Percentiles rank a stretch among this genome's conserved stretches.
Conservation (phyloP, 2,329 filamentous ascomycete species). For the Fusarium stilboides region DNA sequence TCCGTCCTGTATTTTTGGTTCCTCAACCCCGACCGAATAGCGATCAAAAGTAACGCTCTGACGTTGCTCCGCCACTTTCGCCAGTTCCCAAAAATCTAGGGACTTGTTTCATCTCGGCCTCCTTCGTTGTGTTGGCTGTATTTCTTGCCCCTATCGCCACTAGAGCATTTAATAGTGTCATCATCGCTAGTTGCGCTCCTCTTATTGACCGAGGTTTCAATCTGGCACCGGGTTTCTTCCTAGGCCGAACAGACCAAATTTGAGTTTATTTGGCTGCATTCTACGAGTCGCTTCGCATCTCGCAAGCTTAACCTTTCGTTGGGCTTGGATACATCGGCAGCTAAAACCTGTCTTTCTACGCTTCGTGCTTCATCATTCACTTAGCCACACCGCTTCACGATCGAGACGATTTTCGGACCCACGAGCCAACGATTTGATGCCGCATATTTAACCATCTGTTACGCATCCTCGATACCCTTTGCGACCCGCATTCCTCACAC, state of each 20-base stretch:
- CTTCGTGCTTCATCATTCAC: slow-evolving; percentile 19
- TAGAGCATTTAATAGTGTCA: slow-evolving; percentile 1
- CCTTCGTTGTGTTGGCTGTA: slow-evolving; percentile 45
- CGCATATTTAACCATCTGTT: slow-evolving; percentile 35
- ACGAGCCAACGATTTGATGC: slow-evolving; percentile 46
- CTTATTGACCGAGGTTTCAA: slow-evolving; percentile 38
- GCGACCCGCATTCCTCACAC: slow-evolving; percentile 14
- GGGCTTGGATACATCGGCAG: slow-evolving; percentile 23
- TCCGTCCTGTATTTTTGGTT: slow-evolving; percentile 19
- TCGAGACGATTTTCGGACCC: slow-evolving; percentile 38
- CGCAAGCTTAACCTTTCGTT: slow-evolving; percentile 6
- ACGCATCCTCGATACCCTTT: slow-evolving; percentile 25
- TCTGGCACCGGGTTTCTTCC: slow-evolving; percentile 5
- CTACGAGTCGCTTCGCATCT: slow-evolving; percentile 10
- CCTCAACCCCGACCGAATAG: slow-evolving; percentile 19
- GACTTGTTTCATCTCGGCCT: slow-evolving; percentile 38
- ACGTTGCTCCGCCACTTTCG: slow-evolving; percentile 45
- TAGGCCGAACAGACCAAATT: slow-evolving; percentile 27
- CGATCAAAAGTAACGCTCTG: slow-evolving; percentile 41
- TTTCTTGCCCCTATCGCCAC: slow-evolving; percentile 34
- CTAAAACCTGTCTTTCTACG: slow-evolving; percentile 10
- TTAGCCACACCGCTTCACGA: slow-evolving; percentile 45
- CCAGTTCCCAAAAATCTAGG: slow-evolving; percentile 10
- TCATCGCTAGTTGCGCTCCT: slow-evolving; percentile 17
- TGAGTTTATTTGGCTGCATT: slow-evolving; percentile 9